Percentiles rank a stretch among this genome's conserved stretches.
Conservation (phyloP, 2,329 filamentous ascomycete genomes). For the Chrysoporthe austroafricana region DNA sequence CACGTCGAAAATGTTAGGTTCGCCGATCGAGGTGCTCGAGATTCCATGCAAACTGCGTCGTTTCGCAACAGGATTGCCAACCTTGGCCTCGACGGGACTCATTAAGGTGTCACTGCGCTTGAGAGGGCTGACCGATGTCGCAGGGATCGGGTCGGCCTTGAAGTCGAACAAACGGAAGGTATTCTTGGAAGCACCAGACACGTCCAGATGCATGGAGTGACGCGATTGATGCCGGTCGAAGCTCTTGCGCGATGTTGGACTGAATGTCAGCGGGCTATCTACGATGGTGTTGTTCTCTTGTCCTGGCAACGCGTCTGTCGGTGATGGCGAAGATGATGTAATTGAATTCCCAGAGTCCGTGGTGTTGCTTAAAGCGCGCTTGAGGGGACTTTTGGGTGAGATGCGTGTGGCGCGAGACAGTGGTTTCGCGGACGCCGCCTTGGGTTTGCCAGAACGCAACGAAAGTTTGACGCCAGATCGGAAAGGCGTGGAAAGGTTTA, state of each 20-base stretch:
- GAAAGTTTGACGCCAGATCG: conserved; percentile 70
- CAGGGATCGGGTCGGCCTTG: conserved; percentile 48
- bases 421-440: conserved; percentile 57
- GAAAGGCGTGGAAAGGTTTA: conserved; percentile 66
- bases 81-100: conserved; percentile 78
- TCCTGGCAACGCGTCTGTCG: conserved; percentile 42
- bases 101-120: conserved; percentile 91
- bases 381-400: conserved; percentile 80
- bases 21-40: conserved; percentile 61
- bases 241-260: conserved; percentile 48
- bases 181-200: conserved; percentile 56
- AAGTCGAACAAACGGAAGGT: conserved; percentile 55
- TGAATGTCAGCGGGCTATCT: conserved; percentile 39
- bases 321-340: conserved; percentile 52
- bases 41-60: conserved; percentile 83
- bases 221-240: conserved; percentile 52
- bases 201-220: conserved; percentile 62
- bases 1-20: conserved; percentile 79
- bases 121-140: conserved; percentile 75
- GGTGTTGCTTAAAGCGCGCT: conserved; percentile 73
- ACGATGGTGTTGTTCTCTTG: conserved; percentile 47
- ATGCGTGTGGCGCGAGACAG: conserved; percentile 64
- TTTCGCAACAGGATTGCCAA: conserved; percentile 88
- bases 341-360: conserved; percentile 72
- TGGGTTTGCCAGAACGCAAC: conserved; percentile 64